These are phyloP conservation scores for Septoria petroselini DNA, from an alignment of 2,329 filamentous ascomycete genomes.

Conservation along the genomic window DNA sequence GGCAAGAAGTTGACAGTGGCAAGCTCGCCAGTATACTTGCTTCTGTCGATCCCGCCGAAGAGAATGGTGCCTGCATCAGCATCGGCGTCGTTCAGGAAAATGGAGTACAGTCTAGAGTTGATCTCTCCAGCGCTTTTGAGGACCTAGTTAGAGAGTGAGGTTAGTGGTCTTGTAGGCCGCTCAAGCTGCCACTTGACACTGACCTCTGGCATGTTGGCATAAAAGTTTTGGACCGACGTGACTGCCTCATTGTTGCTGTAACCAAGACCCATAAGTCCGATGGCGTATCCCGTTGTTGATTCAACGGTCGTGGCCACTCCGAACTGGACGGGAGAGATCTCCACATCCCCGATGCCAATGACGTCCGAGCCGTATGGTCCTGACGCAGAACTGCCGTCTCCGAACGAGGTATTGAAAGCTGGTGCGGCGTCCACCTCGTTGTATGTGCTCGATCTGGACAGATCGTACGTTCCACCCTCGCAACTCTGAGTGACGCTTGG, in stretches of 20 bases:
- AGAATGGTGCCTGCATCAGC: constrained; percentile 34
- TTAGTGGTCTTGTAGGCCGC: too few relatives aligned
- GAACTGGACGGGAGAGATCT: constrained; percentile 33
- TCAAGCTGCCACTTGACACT: too few relatives aligned
- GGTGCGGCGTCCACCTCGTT: constrained; percentile 24
- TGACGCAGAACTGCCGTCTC: constrained; percentile 30
- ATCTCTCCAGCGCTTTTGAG: constrained; percentile 34
- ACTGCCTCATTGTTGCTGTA: constrained; percentile 34
- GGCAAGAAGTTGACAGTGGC: constrained; percentile 36
- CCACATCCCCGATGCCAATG: constrained; percentile 33
- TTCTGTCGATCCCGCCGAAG: constrained; percentile 38
- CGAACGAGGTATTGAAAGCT: constrained; percentile 34
- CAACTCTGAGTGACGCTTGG: constrained; percentile 24
- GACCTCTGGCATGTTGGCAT: constrained; percentile 36
- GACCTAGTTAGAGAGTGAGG: constrained; percentile 9
- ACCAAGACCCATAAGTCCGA: constrained; percentile 36
- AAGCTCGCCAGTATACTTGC: constrained; percentile 34
- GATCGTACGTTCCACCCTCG: constrained; percentile 34
- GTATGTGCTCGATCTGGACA: constrained; percentile 31
- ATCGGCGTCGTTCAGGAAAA: constrained; percentile 35
- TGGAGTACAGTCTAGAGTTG: constrained; percentile 34
- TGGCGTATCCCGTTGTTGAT: constrained; percentile 32
- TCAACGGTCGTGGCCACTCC: constrained; percentile 32
- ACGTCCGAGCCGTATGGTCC: constrained; percentile 34
- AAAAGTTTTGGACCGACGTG: constrained; percentile 20